Evolutionary conservation across 768 basidiomycete species (phyloP), one percentile per base, ranked within the genome.

Genomic region (Epithele typhae): DNA sequence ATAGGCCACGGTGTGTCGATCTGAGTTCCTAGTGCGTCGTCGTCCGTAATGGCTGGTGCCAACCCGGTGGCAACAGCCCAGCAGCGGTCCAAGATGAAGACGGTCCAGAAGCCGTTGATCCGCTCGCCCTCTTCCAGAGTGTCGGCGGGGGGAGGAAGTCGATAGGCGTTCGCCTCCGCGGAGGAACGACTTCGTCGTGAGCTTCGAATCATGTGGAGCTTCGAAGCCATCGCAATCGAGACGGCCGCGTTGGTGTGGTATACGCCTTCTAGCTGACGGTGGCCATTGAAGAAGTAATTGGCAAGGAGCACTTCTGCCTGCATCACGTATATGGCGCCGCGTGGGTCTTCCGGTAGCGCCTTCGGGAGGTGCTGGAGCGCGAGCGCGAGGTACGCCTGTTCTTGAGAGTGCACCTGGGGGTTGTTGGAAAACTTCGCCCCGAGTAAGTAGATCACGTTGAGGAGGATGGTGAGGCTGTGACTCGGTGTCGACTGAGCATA

Each of bases 31-130:
- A 53, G 44, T 12, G 75, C 69, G 51, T 81, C 79, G 46, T 77
- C 69, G 40, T 81, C 76, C 48, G 74, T 76, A 17, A 84, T 72
- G n/a, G 68, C 72, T 17, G 72, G 60, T 0, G 81, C 70, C 1
- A 73, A 68, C 46, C 79, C 78, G 32, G 79, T 67, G 5, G 74
- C 71, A 14, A 81, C 71, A 1, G 76, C 67, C 52, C 80, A 72
- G 55, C 72, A 72, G 43, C 80, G 77, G 62, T 84, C 81, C 44
- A 83, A 68, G 39, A 69, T 65, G 51, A 79, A 75, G 6, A 78
- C 78, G 0, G 76, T 66, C 83, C 83, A 85, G 59, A 85, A 84
- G 0, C 73, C 78, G 45, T 78, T 79, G 47, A 84, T 81, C 25
- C 80, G 71, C 56, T 84, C 82, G 17, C 77, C 81, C 58, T 83